Evolutionary conservation across 768 basidiomycete species (phyloP).

Genomic region (Boletus sp.): DNA sequence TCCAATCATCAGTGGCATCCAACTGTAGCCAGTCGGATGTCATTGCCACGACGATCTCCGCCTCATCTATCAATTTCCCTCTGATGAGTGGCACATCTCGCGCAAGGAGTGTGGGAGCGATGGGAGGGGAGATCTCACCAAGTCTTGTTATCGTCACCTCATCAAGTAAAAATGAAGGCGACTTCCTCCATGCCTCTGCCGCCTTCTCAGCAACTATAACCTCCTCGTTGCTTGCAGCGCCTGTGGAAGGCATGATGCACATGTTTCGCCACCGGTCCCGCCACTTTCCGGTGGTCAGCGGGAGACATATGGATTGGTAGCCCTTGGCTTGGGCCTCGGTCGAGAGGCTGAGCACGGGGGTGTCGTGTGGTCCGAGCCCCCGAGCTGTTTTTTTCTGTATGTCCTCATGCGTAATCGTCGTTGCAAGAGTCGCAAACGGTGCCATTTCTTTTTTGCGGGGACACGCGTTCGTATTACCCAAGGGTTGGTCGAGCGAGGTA

Average conservation of each 20-base stretch:
- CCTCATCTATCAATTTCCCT: constrained; percentile 54
- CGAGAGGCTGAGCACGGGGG: constrained; percentile 50
- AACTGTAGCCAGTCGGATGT: constrained; percentile 95
- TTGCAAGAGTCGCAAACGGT: constrained; percentile 28
- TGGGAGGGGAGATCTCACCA: constrained; percentile 38
- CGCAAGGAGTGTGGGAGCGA: constrained; percentile 11
- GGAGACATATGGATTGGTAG: constrained; percentile 74
- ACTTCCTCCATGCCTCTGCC: constrained; percentile 86
- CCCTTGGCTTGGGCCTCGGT: constrained; percentile 57
- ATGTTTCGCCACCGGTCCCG: constrained; percentile 82
- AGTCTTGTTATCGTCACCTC: constrained; percentile 89
- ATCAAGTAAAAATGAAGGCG: constrained; percentile 71
- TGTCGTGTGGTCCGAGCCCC: constrained; percentile 30
- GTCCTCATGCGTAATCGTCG: constrained; percentile 35
- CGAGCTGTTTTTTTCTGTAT: constrained; percentile 31
- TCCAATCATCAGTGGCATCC: constrained; percentile 89
- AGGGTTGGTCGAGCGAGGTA: not conserved
- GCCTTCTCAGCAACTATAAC: constrained; percentile 49
- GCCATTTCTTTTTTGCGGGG: constrained; percentile 20
- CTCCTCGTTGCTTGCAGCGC: constrained; percentile 33
- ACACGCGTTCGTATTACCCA: constrained; percentile 12
- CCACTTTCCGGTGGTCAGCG: constrained; percentile 90
- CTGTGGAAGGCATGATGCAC: constrained; percentile 66
- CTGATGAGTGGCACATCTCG: constrained; percentile 14
- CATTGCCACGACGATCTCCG: constrained; percentile 67